Conservation (phyloP, 495 filamentous ascomycete genomes). For the Tuber melanosporum region DNA sequence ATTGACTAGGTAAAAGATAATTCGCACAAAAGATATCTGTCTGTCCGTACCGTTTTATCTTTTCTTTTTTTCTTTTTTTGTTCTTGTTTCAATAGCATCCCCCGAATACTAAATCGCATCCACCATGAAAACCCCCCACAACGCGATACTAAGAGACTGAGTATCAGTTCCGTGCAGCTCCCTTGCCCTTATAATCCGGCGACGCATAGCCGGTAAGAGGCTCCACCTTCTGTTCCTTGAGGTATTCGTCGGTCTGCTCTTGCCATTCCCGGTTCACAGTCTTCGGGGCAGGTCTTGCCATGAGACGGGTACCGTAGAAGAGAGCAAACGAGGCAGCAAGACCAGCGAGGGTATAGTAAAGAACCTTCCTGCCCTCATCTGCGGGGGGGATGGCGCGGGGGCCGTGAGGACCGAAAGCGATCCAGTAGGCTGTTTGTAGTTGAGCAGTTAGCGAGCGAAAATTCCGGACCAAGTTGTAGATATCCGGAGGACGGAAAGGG, state of each 20-base stretch:
- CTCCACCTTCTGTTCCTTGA: slow-evolving; percentile 86
- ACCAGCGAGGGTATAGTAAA: slow-evolving; percentile 61
- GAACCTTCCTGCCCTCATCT: slow-evolving; percentile 70
- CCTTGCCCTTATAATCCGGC: slow-evolving; percentile 71
- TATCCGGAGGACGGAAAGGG: slow-evolving; percentile 8
- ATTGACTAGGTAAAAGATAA: slow-evolving; percentile 4
- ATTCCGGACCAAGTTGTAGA: slow-evolving; percentile 7
- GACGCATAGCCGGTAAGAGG: slow-evolving; percentile 80
- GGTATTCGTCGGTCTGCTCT: slow-evolving; percentile 83
- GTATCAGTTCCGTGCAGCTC: slow-evolving; percentile 60
- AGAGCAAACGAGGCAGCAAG: slow-evolving; percentile 55
- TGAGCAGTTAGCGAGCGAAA: slow-evolving; percentile 11
- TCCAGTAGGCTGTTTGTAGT: slow-evolving; percentile 76
- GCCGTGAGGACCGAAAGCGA: slow-evolving; percentile 93
- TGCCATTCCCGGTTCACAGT: slow-evolving; percentile 96
- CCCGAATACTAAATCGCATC: not conserved
- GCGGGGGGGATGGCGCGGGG: slow-evolving; percentile 74
- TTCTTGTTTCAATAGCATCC: slow-evolving; percentile 1
- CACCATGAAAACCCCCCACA: slow-evolving; percentile 7
- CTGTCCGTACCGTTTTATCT: slow-evolving; percentile 3
- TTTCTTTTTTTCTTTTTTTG: not conserved
- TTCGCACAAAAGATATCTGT: slow-evolving; percentile 1
- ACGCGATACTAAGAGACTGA: slow-evolving; percentile 4
- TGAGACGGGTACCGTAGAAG: slow-evolving; percentile 58
- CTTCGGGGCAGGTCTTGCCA: slow-evolving; percentile 62